A percentile compares a stretch with the other conserved stretches of the same genome.
phyloP scores from a whole-genome alignment of 108 stramenopile species.

The Cylindrotheca closterium region DNA sequence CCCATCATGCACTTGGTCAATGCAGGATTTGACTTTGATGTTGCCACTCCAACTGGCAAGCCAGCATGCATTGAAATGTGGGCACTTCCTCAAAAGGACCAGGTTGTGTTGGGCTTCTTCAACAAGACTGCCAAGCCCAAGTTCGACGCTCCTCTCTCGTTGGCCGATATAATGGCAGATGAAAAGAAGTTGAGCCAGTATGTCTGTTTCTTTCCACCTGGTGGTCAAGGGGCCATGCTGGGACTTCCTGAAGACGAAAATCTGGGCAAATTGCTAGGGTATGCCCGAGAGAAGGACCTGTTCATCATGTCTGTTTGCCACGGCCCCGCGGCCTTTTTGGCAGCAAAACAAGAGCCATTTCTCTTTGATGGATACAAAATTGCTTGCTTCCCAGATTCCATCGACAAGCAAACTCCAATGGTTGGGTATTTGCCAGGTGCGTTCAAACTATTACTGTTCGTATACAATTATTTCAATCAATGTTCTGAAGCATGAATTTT shows the following conservation, averaged over 20 bases:
- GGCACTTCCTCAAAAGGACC: slow-evolving; percentile 26
- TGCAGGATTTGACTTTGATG: slow-evolving; percentile 33
- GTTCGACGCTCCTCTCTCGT: slow-evolving; percentile 15
- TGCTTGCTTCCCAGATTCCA: slow-evolving; percentile 21
- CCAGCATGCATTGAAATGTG: slow-evolving; percentile 25
- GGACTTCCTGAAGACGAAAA: slow-evolving; percentile 20
- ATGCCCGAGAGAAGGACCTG: slow-evolving; percentile 8
- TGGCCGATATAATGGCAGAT: slow-evolving; percentile 1
- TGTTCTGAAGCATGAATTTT: too few species aligned
- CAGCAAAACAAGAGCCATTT: slow-evolving; percentile 8
- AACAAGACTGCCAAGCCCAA: slow-evolving; percentile 3
- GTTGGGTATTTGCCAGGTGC: slow-evolving; percentile 23
- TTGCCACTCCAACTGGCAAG: slow-evolving; percentile 14
- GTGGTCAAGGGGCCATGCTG: slow-evolving; percentile 38
- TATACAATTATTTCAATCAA: too few species aligned
- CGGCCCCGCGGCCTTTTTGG: slow-evolving; percentile 28
- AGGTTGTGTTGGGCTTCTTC: slow-evolving; percentile 7
- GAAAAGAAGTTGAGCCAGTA: slow-evolving; percentile 3
- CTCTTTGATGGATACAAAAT: slow-evolving; percentile 22
- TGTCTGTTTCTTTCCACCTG: slow-evolving; percentile 21
- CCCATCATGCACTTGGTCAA: slow-evolving; percentile 29
- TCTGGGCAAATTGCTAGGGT: slow-evolving; percentile 13
- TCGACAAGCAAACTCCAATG: slow-evolving; percentile 16
- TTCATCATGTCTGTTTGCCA: slow-evolving; percentile 26
- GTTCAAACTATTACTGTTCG: too few species aligned